Conservation (phyloP, 2,329 filamentous ascomycete species). For the Ascochyta lentis region DNA sequence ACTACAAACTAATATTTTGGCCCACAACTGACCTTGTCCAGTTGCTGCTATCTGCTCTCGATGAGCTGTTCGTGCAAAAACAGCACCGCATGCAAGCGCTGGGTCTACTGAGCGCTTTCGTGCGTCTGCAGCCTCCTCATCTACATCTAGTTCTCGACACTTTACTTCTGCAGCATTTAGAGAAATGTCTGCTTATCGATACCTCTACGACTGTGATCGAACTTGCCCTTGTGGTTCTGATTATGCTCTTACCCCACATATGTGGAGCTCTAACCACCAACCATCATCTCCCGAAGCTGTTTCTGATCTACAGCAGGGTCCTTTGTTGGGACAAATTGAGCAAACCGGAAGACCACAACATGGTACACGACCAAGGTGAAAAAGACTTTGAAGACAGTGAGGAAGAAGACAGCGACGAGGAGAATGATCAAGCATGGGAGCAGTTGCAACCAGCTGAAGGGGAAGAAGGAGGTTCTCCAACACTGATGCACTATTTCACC, state of each 20-base stretch:
- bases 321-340: conserved; percentile 76
- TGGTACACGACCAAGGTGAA: conserved; percentile 11
- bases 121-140: conserved; percentile 79
- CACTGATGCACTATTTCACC: conserved; percentile 78
- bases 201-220: conserved; percentile 80
- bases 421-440: conserved; percentile 64
- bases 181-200: conserved; percentile 77
- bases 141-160: conserved; percentile 76
- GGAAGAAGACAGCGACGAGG: conserved; percentile 45
- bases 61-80: conserved; percentile 70
- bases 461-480: conserved; percentile 60
- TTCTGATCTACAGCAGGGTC: conserved; percentile 80
- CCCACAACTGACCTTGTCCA: conserved; percentile 40
- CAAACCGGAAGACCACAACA: conserved; percentile 21
- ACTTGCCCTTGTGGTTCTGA: conserved; percentile 73
- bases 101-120: conserved; percentile 73
- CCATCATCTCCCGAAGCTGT: conserved; percentile 71
- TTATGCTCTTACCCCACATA: conserved; percentile 85
- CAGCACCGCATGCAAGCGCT: conserved; percentile 69
- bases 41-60: conserved; percentile 70
- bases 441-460: conserved; percentile 67
- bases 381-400: conserved; percentile 40
- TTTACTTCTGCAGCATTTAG: conserved; percentile 71
- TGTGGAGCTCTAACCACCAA: conserved; percentile 70
- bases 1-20: neutral